Percentiles rank a stretch among this genome's conserved stretches.
phyloP scores from a whole-genome alignment of 257 asterid genomes.

The Capsicum rhomboideum region DNA sequence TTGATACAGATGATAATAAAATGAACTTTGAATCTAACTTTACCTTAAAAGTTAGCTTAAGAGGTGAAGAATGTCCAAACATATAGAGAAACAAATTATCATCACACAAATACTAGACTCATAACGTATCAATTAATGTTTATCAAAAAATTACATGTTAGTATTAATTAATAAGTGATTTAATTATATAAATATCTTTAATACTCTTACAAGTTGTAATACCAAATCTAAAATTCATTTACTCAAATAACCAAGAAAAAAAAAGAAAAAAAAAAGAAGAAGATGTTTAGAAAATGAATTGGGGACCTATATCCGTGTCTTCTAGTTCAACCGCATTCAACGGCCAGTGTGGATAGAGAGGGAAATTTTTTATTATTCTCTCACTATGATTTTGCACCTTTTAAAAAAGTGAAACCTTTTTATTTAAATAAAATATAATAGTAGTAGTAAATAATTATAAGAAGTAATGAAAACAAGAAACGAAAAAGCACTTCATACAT shows the following conservation, averaged over 20 bases:
- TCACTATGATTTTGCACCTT: not conserved
- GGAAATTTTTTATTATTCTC: not conserved
- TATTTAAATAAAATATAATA: not conserved
- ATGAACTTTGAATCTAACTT: not conserved
- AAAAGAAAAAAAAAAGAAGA: not conserved
- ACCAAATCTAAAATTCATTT: not conserved
- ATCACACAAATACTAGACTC: too few relatives aligned
- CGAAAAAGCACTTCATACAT: constrained; percentile 20
- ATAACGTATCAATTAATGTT: not conserved
- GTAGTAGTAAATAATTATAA: not conserved
- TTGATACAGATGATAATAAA: not conserved
- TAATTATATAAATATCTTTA: not conserved
- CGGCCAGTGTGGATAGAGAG: not conserved
- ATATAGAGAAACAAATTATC: not conserved
- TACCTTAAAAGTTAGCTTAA: not conserved
- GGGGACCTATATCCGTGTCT: not conserved
- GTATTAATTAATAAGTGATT: too few relatives aligned
- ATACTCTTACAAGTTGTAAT: too few relatives aligned
- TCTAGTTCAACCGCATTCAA: not conserved
- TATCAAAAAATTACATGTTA: too few relatives aligned
- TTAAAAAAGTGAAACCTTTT: not conserved
- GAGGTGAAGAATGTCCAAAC: too few relatives aligned
- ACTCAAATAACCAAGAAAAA: not conserved
- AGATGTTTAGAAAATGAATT: not conserved
- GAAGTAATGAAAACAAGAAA: constrained; percentile 1